Conservation (phyloP, 768 basidiomycete genomes). For the Crepidotus variabilis region DNA sequence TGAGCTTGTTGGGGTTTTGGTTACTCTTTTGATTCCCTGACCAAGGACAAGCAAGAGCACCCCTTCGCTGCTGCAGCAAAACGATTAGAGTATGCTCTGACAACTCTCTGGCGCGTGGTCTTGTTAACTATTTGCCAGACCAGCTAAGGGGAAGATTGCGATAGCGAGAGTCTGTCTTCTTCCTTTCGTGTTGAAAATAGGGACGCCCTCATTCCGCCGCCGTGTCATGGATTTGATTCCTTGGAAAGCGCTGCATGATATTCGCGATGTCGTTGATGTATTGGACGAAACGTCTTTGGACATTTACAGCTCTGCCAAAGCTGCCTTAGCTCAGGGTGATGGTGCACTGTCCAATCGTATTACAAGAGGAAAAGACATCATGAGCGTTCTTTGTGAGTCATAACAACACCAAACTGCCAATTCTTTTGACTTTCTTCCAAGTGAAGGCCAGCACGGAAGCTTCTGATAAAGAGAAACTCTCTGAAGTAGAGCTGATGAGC, state of each 20-base stretch:
- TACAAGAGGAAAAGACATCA: conserved; percentile 40
- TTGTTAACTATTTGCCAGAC: conserved; percentile 5
- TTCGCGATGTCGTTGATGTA: conserved; percentile 28
- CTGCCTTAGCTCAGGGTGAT: conserved; percentile 30
- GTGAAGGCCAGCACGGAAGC: conserved; percentile 32
- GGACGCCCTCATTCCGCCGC: conserved; percentile 26
- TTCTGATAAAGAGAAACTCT: conserved; percentile 24
- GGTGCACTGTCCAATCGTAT: conserved; percentile 28
- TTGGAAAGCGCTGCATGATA: conserved; percentile 18
- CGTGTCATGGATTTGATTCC: conserved; percentile 31
- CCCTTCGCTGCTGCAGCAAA: conserved; percentile 25
- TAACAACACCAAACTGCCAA: not conserved
- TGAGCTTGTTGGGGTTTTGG: conserved; percentile 29
- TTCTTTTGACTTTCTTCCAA: conserved; percentile 5
- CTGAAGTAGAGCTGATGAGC: conserved; percentile 30
- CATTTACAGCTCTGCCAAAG: conserved; percentile 33
- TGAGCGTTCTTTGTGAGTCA: conserved; percentile 40
- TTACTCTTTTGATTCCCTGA: conserved; percentile 25
- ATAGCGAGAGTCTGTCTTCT: conserved; percentile 14
- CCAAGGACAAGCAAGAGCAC: conserved; percentile 20
- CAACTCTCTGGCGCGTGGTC: too few relatives aligned
- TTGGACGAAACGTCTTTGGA: conserved; percentile 32
- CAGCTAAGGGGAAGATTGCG: conserved; percentile 11
- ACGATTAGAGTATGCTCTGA: conserved; percentile 19
- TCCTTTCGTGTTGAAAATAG: conserved; percentile 12